These are phyloP conservation scores for Gnetum montanum DNA, from an alignment of 75 land plant genomes.

Conservation along the genomic window DNA sequence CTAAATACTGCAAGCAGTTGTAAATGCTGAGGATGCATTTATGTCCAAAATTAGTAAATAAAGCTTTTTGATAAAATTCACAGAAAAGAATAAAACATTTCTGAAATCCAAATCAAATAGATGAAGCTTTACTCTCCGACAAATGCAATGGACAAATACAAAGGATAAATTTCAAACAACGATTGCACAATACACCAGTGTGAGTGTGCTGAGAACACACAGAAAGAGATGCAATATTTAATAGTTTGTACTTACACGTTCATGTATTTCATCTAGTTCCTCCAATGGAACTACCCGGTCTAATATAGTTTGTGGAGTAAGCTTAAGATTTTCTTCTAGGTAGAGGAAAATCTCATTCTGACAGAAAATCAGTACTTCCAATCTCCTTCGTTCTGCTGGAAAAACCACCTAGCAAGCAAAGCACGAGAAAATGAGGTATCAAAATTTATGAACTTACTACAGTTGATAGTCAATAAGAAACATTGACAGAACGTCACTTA, in stretches of 20 bases:
- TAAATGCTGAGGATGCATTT: neutral
- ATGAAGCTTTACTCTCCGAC: neutral
- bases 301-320: constrained; percentile 63
- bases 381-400: constrained; percentile 68
- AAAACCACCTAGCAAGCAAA: constrained; percentile 67
- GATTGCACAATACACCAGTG: too few relatives aligned
- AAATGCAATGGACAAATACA: neutral
- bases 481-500: neutral
- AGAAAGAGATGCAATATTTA: too few relatives aligned
- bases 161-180: neutral
- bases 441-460: too few relatives aligned
- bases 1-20: neutral
- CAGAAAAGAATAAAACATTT: neutral
- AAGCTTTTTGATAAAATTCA: neutral
- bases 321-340: constrained; percentile 79
- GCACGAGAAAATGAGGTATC: too few relatives aligned
- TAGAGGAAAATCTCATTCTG: constrained; percentile 60
- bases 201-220: too few relatives aligned
- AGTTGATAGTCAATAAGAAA: too few relatives aligned
- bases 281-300: constrained; percentile 70
- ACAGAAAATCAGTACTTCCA: constrained; percentile 77
- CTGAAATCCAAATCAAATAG: neutral
- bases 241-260: constrained; percentile 33
- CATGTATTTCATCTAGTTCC: constrained; percentile 77
- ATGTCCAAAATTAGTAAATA: neutral